Conservation (phyloP, 305 asterid genomes). For the Fraxinus nigra region DNA sequence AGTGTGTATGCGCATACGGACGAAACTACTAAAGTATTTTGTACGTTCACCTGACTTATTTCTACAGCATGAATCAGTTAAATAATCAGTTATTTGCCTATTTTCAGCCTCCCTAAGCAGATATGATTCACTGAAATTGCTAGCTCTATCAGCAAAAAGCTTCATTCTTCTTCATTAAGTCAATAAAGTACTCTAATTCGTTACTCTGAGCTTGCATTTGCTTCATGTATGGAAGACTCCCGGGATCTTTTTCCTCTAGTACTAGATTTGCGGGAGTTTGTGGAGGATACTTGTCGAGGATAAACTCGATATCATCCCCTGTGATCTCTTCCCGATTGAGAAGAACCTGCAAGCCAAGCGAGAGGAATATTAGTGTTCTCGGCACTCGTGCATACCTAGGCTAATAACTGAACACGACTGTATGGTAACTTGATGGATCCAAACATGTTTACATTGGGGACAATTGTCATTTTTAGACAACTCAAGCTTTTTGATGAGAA, state of each 20-base stretch:
- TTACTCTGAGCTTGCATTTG: slow-evolving; percentile 33
- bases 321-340: slow-evolving; percentile 70
- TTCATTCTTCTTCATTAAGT: slow-evolving; percentile 33
- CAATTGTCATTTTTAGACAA: background rate
- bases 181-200: slow-evolving; percentile 38
- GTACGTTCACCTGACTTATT: background rate
- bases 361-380: background rate
- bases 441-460: background rate
- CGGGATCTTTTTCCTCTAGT: slow-evolving; percentile 74
- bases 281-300: slow-evolving; percentile 70
- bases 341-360: slow-evolving; percentile 61
- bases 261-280: slow-evolving; percentile 63
- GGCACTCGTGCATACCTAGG: background rate
- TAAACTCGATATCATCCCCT: slow-evolving; percentile 72
- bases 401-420: background rate
- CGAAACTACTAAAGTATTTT: too few species aligned
- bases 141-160: background rate
- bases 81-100: background rate
- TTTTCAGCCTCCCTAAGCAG: background rate
- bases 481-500: background rate
- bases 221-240: slow-evolving; percentile 57
- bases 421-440: background rate
- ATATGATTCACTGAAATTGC: background rate
- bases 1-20: background rate
- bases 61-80: background rate